Base-by-base conservation (phyloP, 148 eudicot genomes). In the Drosera capensis region DNA sequence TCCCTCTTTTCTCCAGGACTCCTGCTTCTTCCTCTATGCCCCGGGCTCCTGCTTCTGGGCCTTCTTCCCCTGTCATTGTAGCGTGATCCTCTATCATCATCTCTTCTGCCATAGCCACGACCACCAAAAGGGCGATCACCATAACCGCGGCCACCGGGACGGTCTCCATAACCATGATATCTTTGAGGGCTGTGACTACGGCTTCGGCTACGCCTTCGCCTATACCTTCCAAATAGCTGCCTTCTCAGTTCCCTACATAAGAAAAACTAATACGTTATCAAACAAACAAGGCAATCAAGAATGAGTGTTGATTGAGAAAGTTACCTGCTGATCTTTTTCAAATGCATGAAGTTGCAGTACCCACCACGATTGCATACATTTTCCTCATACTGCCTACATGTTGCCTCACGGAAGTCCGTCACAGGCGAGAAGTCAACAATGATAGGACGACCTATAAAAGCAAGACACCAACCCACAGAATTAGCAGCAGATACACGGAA, bases 371-470 rank as follows among this genome's bases (percentile, higher is more conserved):
- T 79, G 67, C 96, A 36, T 15, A 50, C 70, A 45, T 82, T 75
- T 53, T 82, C 93, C 62, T 82, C 93, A 48, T 86, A 86, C 52
- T 86, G 96, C 57, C 94, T 69, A 63, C 96, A 86, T 39, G 96
- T 86, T 39, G 94, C 96, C 64, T 86, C 96, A 40, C 96, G 85
- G 37, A 87, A 87, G 66, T 87, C 94, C 21, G 96, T 87, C 52
- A 87, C 96, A 4, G 94, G 96, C 14, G 96, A 87, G 73, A 76
- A 87, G 62, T 87, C 96, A 8, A 83, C 96, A 56, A 87, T 87
- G 35, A 87, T 82, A 14, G 96, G 96, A 39, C 76, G 79, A 14
- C 94, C 88, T 84, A 48, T 46, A 62, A 28, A 9, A 28, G 9
- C 31, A 28, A 3, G 31, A 28, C 31, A 28, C n/a, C n/a, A n/a